Conservation (phyloP, 1,284 basidiomycete genomes). For the Trichosporon faecale region DNA sequence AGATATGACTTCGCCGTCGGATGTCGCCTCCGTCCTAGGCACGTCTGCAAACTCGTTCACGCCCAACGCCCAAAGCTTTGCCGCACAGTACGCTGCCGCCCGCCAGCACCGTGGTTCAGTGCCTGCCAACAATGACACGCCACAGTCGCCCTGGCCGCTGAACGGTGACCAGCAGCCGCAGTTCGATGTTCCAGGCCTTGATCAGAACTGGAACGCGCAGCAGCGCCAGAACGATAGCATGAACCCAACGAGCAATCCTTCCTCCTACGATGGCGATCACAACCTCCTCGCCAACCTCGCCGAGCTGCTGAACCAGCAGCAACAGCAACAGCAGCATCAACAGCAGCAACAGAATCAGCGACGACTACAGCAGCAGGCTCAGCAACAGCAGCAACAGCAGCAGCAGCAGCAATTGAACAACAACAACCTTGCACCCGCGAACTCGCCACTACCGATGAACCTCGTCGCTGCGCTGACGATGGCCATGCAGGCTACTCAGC, state of each 20-base stretch:
- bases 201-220: neutral
- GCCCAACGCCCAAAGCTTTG: constrained; percentile 20
- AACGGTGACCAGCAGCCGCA: constrained; percentile 6
- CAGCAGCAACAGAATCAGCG: constrained; percentile 14
- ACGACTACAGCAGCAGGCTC: constrained; percentile 7
- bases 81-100: constrained; percentile 20
- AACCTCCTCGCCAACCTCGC: constrained; percentile 19
- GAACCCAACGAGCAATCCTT: neutral
- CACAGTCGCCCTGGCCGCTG: neutral
- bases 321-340: constrained; percentile 13
- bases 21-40: constrained; percentile 8
- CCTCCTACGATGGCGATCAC: constrained; percentile 13
- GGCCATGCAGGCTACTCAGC: constrained; percentile 2
- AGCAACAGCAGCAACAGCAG: constrained; percentile 16
- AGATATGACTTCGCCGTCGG: constrained; percentile 8
- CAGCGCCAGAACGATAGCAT: neutral
- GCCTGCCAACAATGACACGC: neutral
- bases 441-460: constrained; percentile 5
- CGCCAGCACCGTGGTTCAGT: constrained; percentile 5
- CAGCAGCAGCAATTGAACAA: neutral
- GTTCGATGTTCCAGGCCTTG: neutral
- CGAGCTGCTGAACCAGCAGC: constrained; percentile 19
- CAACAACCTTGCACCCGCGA: neutral
- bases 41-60: constrained; percentile 19
- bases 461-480: constrained; percentile 1